Conservation (phyloP, 2,329 filamentous ascomycete species). For the Penicillium sp. region DNA sequence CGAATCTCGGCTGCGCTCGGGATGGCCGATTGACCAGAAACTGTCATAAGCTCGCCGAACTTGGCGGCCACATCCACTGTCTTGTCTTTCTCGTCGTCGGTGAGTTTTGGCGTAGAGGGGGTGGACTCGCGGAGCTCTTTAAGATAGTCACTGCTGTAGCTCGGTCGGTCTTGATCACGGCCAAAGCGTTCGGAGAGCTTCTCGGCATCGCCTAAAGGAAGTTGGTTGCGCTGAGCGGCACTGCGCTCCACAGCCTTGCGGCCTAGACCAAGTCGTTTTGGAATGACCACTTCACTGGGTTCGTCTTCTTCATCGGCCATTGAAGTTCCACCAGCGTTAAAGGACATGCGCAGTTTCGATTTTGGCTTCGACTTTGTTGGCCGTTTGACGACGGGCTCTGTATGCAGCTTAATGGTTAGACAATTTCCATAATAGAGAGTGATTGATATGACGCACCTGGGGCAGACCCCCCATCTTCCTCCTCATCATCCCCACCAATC, state of each 20-base stretch:
- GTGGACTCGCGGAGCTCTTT: slow-evolving; percentile 84
- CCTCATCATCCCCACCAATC: slow-evolving; percentile 70
- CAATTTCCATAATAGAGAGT: neutral
- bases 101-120: slow-evolving; percentile 69
- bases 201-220: slow-evolving; percentile 48
- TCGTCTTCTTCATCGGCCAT: slow-evolving; percentile 57
- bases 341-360: slow-evolving; percentile 73
- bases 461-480: slow-evolving; percentile 44
- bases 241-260: slow-evolving; percentile 67
- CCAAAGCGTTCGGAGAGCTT: slow-evolving; percentile 59
- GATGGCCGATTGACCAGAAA: slow-evolving; percentile 52
- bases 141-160: slow-evolving; percentile 83
- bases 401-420: slow-evolving; percentile 1
- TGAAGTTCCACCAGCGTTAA: slow-evolving; percentile 63
- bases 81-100: slow-evolving; percentile 51
- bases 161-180: slow-evolving; percentile 69
- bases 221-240: slow-evolving; percentile 58
- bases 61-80: slow-evolving; percentile 52
- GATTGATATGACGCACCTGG: slow-evolving; percentile 42
- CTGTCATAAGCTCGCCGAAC: slow-evolving; percentile 45
- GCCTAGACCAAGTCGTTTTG: slow-evolving; percentile 61
- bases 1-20: slow-evolving; percentile 81
- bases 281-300: slow-evolving; percentile 54
- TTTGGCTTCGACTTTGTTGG: slow-evolving; percentile 66
- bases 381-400: slow-evolving; percentile 54